Conservation (phyloP, 352 stramenopile genomes). For the Phytopythium helicoides region DNA sequence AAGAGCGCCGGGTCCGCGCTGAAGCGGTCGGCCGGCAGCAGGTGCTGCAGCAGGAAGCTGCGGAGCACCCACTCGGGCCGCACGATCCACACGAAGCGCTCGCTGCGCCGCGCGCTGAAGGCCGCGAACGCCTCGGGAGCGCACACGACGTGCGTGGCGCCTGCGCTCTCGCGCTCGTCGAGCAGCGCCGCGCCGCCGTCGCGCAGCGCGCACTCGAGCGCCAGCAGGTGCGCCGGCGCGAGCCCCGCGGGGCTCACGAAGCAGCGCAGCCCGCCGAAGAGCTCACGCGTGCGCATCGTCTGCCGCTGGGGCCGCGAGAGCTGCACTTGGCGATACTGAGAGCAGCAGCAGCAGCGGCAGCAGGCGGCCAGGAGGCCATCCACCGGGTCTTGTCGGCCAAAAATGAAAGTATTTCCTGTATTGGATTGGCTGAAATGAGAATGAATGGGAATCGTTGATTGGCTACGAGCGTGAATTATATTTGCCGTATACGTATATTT, state of each 20-base stretch:
- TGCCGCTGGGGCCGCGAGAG: too few species aligned
- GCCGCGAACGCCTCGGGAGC: slow-evolving; percentile 44
- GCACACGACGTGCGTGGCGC: slow-evolving; percentile 72
- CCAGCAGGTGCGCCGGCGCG: slow-evolving; percentile 26
- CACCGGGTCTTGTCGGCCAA: too few species aligned
- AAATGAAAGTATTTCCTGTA: too few species aligned
- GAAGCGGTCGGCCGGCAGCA: slow-evolving; percentile 70
- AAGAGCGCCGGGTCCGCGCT: slow-evolving; percentile 73
- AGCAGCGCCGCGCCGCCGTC: slow-evolving; percentile 59
- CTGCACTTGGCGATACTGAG: too few species aligned
- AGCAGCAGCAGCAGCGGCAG: too few species aligned
- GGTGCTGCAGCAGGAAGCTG: slow-evolving; percentile 56
- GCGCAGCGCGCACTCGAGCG: slow-evolving; percentile 57
- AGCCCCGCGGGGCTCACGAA: slow-evolving; percentile 56
- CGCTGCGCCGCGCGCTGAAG: slow-evolving; percentile 48
- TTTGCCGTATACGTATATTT: too few species aligned
- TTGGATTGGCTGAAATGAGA: too few species aligned
- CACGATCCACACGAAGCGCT: slow-evolving; percentile 72
- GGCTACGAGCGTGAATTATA: too few species aligned
- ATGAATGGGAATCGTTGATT: too few species aligned
- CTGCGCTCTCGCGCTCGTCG: slow-evolving; percentile 14
- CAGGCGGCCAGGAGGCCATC: too few species aligned
- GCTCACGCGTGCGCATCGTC: slow-evolving; percentile 36
- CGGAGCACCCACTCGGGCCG: slow-evolving; percentile 82
- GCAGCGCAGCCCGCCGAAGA: slow-evolving; percentile 49